Percentiles rank a stretch among this genome's conserved stretches.
phyloP scores from a whole-genome alignment of 2,329 filamentous ascomycete species.

The Paracoccidioides brasiliensis region DNA sequence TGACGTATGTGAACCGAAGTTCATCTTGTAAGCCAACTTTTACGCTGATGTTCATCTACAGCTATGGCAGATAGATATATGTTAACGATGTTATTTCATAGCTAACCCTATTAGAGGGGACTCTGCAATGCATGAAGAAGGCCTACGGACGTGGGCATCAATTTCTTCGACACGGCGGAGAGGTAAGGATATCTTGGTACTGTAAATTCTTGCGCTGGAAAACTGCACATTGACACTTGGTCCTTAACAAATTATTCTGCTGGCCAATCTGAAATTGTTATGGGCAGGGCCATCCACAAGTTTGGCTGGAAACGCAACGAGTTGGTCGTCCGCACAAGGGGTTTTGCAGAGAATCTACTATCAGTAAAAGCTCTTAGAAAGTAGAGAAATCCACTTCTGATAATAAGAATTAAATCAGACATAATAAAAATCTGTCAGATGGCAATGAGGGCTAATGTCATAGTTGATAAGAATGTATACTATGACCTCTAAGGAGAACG shows the following conservation, averaged over 20 bases:
- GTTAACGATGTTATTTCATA: not conserved
- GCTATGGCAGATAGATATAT: too few species aligned
- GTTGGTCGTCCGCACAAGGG: slow-evolving; percentile 24
- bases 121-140: slow-evolving; percentile 33
- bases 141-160: slow-evolving; percentile 45
- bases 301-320: slow-evolving; percentile 46
- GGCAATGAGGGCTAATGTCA: too few species aligned
- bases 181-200: slow-evolving; percentile 13
- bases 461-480: too few species aligned
- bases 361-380: too few species aligned
- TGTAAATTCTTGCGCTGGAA: not conserved
- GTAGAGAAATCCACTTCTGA: too few species aligned
- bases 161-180: slow-evolving; percentile 47
- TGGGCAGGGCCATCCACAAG: slow-evolving; percentile 44
- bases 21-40: not conserved
- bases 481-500: slow-evolving; percentile 21
- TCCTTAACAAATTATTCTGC: slow-evolving; percentile 30
- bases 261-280: slow-evolving; percentile 41
- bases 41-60: too few species aligned
- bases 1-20: slow-evolving; percentile 13
- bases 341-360: too few species aligned
- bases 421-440: too few species aligned
- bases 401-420: too few species aligned
- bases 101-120: slow-evolving; percentile 11
- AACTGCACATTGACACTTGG: not conserved